Base-by-base conservation (phyloP, 257 asterid species). In the Cordia subcordata region DNA sequence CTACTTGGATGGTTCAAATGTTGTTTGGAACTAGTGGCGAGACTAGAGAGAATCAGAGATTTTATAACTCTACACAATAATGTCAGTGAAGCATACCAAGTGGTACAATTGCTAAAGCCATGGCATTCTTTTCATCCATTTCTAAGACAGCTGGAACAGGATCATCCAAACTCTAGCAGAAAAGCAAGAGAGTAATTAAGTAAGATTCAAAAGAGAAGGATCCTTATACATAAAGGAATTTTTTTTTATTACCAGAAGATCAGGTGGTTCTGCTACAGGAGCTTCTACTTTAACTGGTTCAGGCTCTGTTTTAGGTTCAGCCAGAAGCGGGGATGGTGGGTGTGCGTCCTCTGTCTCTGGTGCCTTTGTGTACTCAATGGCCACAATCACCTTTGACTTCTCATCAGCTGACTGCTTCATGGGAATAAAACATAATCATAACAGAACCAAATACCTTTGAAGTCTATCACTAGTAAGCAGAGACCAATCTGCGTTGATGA, bases 71-170 rank as follows among this genome's bases (percentile, higher is more conserved):
- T 27, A 27, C 35, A 27, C 13, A 8, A 21, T 6, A 27, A 27
- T 27, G 35, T 27, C 35, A 27, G 35, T 27, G 35, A 23, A 57
- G 61, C 86, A 71, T 78, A 89, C 99, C 92, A 58, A 70, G 82
- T 45, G 99, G 94, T 49, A 93, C 86, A 72, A 93, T 89, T 62
- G 99, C 97, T 68, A 89, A 77, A 74, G 97, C 97, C 84, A 81
- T 23, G 53, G 97, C 83, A 77, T 93, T 93, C 73, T 80, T 89
- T 81, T 89, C 94, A 27, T 93, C 95, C 47, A 93, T 75, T 76
- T 76, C 90, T 37, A 88, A 58, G 52, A 87, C 90, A 49, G 94
- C 95, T 16, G 97, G 94, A 68, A 58, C 23, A 51, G 94, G 84
- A 75, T 85, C 88, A 5, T 82, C 60, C 71, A 89, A 68, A 63